Percentiles rank a stretch among this genome's conserved stretches.
Evolutionary conservation across 148 eudicot species (phyloP).

Genomic region (Persicaria maculosa): DNA sequence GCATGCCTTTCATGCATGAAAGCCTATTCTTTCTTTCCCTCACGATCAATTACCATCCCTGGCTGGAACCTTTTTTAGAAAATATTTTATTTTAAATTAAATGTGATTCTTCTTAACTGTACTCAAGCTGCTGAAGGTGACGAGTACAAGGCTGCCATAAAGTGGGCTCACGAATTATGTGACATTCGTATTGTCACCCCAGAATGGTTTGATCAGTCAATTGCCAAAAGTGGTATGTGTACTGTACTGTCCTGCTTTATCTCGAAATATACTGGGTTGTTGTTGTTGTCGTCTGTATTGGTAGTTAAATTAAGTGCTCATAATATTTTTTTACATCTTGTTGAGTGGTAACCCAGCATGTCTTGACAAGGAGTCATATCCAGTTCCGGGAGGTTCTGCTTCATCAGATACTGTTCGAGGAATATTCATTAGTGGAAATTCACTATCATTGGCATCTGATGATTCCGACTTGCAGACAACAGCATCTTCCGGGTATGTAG

Average conservation of each 20-base stretch:
- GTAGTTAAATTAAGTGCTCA: background rate
- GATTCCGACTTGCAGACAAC: conserved; percentile 35
- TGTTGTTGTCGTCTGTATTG: conserved; percentile 1
- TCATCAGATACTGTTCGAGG: conserved; percentile 41
- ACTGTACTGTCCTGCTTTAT: background rate
- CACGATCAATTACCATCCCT: background rate
- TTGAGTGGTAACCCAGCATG: conserved; percentile 43
- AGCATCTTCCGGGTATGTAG: conserved; percentile 34
- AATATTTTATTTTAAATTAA: background rate
- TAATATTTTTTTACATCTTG: background rate
- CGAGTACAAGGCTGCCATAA: conserved; percentile 83
- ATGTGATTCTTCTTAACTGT: conserved; percentile 49
- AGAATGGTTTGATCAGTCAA: conserved; percentile 91
- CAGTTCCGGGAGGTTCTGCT: conserved; percentile 42
- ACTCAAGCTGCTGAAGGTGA: conserved; percentile 89
- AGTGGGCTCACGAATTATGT: conserved; percentile 90
- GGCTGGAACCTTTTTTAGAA: background rate
- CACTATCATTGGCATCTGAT: conserved; percentile 44
- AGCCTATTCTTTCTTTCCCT: background rate
- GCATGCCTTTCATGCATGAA: background rate
- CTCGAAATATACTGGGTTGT: background rate
- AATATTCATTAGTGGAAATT: conserved; percentile 31
- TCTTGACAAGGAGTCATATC: conserved; percentile 77
- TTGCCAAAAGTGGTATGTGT: conserved; percentile 71
- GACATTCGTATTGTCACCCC: conserved; percentile 54